Conservation (phyloP, 371 early-diverging fungal species). For the Haplosporangium sp. region DNA sequence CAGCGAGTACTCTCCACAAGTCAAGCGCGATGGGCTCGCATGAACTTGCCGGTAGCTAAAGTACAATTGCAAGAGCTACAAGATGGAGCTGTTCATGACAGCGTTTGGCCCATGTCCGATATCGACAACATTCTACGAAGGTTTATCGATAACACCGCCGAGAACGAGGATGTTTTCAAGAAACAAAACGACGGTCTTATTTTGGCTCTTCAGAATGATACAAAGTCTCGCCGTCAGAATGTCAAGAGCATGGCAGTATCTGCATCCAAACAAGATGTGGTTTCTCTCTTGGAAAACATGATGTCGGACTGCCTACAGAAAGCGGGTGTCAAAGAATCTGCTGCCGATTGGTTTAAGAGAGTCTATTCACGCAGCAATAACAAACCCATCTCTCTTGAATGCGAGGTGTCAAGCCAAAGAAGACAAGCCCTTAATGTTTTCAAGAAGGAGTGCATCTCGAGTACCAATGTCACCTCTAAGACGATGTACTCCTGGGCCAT, state of each 20-base stretch:
- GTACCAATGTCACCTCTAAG: background rate
- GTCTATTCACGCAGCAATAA: background rate
- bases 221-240: background rate
- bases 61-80: background rate
- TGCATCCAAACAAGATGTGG: background rate
- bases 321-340: background rate
- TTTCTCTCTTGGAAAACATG: background rate
- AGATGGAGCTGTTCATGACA: background rate
- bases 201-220: background rate
- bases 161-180: slow-evolving; percentile 1
- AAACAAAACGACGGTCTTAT: background rate
- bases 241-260: background rate
- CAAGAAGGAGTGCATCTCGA: background rate
- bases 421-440: background rate
- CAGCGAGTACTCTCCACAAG: slow-evolving; percentile 1
- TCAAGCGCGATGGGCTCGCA: slow-evolving; percentile 8
- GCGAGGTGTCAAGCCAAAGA: background rate
- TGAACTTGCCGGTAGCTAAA: background rate
- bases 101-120: background rate
- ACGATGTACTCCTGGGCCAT: background rate
- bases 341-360: background rate
- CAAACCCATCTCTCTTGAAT: background rate
- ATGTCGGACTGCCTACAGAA: background rate
- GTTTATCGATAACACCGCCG: background rate
- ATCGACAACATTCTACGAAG: background rate